Evolutionary conservation across 2,329 filamentous ascomycete species (phyloP), one percentile per base, ranked within the genome.

Genomic region (Sclerotinia minor): DNA sequence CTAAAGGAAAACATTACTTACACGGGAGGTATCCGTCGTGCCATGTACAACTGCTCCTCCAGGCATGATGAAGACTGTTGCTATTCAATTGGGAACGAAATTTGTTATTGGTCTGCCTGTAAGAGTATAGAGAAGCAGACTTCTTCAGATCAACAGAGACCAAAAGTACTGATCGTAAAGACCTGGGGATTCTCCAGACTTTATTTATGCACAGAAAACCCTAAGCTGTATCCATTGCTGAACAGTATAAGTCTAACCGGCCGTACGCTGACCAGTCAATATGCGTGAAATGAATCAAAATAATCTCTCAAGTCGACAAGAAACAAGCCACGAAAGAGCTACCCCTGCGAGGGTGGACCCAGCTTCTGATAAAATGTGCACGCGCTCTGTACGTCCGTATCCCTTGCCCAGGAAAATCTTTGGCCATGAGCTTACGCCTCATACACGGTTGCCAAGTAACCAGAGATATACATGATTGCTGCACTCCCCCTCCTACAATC

Each of bases 21-120:
- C 65, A 64, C 65, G 65, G 64, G 58, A 64, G 50, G 65, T 67
- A 64, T 67, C 65, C 41, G 65, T 67, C 50, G 65, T 67, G 49
- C 65, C 65, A 41, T 67, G 65, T 29, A 67, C 59, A 60, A 67
- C 44, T 49, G 65, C 65, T 55, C 65, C 65, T 57, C 58, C 65
- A 45, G 65, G 49, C 65, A 67, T 67, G 65, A 67, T 64, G 59
- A 49, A 38, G 38, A 59, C 29, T 64, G 4, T 35, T 45, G n/a
- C 49, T 64, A 47, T 15, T 67, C 50, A 67, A 54, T 64, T 29
- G 41, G 57, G 38, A 6, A 6, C 41, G 17, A 57, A 47, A 50
- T 29, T 47, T 38, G n/a, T 41, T 53, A 41, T 55, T 53, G 41
- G 29, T 44, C 50, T 41, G 44, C 45, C 59, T n/a, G n/a, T 67